Conservation (phyloP, 2,329 filamentous ascomycete species). For the Ophiocordyceps camponoti-rufipedis region DNA sequence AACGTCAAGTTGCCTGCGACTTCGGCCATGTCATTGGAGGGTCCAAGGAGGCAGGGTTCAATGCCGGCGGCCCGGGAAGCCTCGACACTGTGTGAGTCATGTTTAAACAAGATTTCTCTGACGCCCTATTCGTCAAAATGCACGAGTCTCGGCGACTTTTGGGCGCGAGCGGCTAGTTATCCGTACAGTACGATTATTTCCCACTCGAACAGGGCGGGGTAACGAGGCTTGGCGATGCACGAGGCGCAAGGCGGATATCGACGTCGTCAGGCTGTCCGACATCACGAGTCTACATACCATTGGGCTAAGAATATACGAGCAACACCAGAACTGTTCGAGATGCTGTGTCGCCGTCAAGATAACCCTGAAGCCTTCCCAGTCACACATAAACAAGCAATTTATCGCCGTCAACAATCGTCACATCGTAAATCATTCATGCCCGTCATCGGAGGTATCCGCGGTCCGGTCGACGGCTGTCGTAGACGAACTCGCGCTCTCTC, state of each 20-base stretch:
- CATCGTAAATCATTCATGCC: neutral
- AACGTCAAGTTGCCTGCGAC: neutral
- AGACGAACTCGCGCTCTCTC: conserved; percentile 50
- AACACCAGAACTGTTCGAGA: neutral
- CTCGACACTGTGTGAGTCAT: neutral
- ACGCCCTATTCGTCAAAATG: too few relatives aligned
- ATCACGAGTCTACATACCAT: neutral
- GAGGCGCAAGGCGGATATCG: too few relatives aligned
- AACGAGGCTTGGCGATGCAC: too few relatives aligned
- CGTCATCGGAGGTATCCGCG: conserved; percentile 4
- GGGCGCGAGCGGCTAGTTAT: too few relatives aligned
- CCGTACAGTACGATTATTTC: too few relatives aligned
- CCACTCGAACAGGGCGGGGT: too few relatives aligned
- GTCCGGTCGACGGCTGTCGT: conserved; percentile 27
- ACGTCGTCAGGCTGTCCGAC: too few relatives aligned
- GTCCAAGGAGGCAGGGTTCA: neutral
- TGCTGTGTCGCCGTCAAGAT: neutral
- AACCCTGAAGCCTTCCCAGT: neutral
- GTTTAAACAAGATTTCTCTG: neutral
- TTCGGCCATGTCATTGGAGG: neutral
- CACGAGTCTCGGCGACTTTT: too few relatives aligned
- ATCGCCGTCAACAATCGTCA: neutral
- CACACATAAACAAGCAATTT: neutral
- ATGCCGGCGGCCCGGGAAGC: neutral
- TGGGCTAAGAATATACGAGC: neutral